A percentile compares a stretch with the other conserved stretches of the same genome.
phyloP scores from a whole-genome alignment of 768 basidiomycete species.

The Tubosaeta brunneosetosa region DNA sequence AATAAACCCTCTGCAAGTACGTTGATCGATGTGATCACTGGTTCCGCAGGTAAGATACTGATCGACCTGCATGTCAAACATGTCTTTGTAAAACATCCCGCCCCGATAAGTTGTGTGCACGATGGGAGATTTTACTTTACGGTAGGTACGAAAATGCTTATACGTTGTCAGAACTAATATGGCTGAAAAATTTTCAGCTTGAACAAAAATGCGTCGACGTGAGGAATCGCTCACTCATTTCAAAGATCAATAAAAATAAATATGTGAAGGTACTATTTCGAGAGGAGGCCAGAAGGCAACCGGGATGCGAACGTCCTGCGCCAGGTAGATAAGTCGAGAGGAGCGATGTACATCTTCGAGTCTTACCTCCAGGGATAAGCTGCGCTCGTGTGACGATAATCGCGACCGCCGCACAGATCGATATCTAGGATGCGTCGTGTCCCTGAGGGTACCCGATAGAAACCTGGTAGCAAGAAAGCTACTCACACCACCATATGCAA shows the following conservation, averaged over 20 bases:
- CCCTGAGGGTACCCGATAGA: too few species aligned
- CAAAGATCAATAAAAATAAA: slow-evolving; percentile 9
- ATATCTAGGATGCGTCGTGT: neutral
- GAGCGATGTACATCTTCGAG: neutral
- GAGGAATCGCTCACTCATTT: slow-evolving; percentile 1
- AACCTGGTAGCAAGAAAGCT: neutral
- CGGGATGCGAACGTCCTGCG: neutral
- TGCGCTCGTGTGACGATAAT: slow-evolving; percentile 1
- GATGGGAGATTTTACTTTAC: neutral
- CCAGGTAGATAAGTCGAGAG: neutral
- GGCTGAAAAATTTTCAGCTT: slow-evolving; percentile 1
- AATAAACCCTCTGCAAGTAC: slow-evolving; percentile 3
- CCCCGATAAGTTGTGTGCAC: slow-evolving; percentile 12
- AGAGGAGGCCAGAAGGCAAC: neutral
- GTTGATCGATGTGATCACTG: slow-evolving; percentile 18
- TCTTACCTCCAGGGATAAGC: slow-evolving; percentile 5
- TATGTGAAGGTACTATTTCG: slow-evolving; percentile 6
- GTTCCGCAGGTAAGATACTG: neutral
- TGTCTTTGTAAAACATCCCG: slow-evolving; percentile 11
- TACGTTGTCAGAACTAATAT: slow-evolving; percentile 8
- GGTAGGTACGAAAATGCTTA: slow-evolving; percentile 4
- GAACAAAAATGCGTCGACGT: neutral
- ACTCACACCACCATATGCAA: slow-evolving; percentile 8
- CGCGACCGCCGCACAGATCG: slow-evolving; percentile 3
- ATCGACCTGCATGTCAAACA: too few species aligned